Conservation (phyloP, 1,284 basidiomycete genomes). For the Cutaneotrichosporon cyanovorans region DNA sequence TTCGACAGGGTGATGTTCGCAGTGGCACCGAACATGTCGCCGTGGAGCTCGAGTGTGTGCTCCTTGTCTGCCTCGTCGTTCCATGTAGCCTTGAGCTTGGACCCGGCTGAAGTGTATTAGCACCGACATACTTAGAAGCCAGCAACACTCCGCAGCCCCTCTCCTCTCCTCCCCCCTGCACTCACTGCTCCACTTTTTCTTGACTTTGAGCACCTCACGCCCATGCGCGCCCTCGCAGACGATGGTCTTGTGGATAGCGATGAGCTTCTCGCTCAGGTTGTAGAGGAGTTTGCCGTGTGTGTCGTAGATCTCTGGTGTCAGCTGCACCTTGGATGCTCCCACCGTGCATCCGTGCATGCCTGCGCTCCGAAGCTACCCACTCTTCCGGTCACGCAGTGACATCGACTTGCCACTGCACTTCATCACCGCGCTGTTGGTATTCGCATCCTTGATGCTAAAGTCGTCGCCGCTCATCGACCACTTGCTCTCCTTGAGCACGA, state of each 20-base stretch:
- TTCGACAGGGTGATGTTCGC: conserved; percentile 32
- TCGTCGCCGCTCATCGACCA: conserved; percentile 41
- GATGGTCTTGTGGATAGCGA: conserved; percentile 32
- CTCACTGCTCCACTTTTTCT: conserved; percentile 32
- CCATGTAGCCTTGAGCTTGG: conserved; percentile 39
- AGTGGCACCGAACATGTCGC: conserved; percentile 39
- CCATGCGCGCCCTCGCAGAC: conserved; percentile 29
- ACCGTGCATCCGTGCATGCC: no score
- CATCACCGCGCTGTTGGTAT: conserved; percentile 27
- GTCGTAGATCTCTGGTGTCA: conserved; percentile 33
- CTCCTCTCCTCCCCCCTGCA: conserved; percentile 1
- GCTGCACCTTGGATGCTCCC: not conserved
- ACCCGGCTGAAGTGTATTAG: conserved; percentile 21
- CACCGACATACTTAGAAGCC: not conserved
- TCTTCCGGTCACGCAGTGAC: conserved; percentile 37
- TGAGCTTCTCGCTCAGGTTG: conserved; percentile 33
- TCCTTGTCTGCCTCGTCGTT: conserved; percentile 18
- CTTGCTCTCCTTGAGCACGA: conserved; percentile 40
- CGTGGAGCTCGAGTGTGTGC: conserved; percentile 27
- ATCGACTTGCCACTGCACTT: conserved; percentile 33
- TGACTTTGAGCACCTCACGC: conserved; percentile 34
- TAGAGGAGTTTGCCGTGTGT: conserved; percentile 35
- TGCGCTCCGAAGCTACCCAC: conserved; percentile 14
- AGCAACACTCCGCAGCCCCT: no score
- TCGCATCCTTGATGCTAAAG: conserved; percentile 38